Evolutionary conservation across 192 early-diverging fungal species (phyloP).

Genomic region (Rhizophagus clarus): DNA sequence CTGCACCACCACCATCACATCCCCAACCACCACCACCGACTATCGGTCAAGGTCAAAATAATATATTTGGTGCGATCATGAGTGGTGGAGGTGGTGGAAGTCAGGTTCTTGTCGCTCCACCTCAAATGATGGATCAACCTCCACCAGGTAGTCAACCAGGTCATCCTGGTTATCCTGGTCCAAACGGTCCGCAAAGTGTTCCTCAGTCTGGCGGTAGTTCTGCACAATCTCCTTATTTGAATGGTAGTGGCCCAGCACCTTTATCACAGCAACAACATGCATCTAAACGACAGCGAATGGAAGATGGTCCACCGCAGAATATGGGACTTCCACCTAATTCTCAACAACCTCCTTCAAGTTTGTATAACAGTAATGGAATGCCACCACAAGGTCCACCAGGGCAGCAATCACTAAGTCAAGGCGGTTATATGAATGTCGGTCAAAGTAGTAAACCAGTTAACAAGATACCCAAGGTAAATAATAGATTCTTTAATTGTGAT

Average conservation of each 20-base stretch:
- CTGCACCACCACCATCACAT: conserved; percentile 53
- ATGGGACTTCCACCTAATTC: conserved; percentile 52
- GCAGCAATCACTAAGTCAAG: conserved; percentile 19
- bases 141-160: conserved; percentile 36
- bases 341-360: conserved; percentile 45
- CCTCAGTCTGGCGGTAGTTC: conserved; percentile 40
- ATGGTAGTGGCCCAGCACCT: conserved; percentile 37
- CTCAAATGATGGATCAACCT: conserved; percentile 54
- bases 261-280: conserved; percentile 46
- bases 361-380: conserved; percentile 44
- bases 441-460: conserved; percentile 17
- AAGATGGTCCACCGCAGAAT: conserved; percentile 41
- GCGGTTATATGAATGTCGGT: conserved; percentile 5
- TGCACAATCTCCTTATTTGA: conserved; percentile 48
- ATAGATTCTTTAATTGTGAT: neutral
- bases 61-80: conserved; percentile 58
- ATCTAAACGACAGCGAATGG: conserved; percentile 40
- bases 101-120: conserved; percentile 49
- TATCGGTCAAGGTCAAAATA: conserved; percentile 64
- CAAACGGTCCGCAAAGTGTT: conserved; percentile 40
- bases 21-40: conserved; percentile 62
- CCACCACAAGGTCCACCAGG: conserved; percentile 33
- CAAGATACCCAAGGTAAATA: conserved; percentile 31
- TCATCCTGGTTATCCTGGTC: conserved; percentile 39
- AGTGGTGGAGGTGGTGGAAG: conserved; percentile 47